phyloP scores from a whole-genome alignment of 306 rosid species.

The Pueraria montana region DNA sequence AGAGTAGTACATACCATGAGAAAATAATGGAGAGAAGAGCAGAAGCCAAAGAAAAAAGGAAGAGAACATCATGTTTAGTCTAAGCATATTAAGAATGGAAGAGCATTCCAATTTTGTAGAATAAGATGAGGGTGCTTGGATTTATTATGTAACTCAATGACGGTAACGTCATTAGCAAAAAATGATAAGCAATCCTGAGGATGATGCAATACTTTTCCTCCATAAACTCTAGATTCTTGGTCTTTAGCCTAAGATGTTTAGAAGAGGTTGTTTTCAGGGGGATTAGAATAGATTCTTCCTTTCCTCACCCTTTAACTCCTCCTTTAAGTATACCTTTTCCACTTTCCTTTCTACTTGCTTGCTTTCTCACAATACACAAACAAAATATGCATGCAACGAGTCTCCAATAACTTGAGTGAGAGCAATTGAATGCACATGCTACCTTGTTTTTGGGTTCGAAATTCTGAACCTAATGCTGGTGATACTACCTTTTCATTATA shows the following conservation, averaged over 20 bases:
- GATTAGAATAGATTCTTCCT: constrained; percentile 72
- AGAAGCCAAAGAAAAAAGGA: constrained; percentile 52
- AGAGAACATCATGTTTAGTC: constrained; percentile 44
- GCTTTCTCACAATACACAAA: not conserved
- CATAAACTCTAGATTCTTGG: constrained; percentile 53
- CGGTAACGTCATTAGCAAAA: constrained; percentile 32
- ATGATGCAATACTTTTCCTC: constrained; percentile 67
- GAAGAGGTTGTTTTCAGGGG: constrained; percentile 28
- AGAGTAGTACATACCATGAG: constrained; percentile 53
- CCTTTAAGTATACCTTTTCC: constrained; percentile 59
- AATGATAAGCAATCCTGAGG: constrained; percentile 22
- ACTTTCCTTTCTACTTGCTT: not conserved
- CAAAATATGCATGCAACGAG: not conserved
- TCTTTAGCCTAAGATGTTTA: constrained; percentile 53
- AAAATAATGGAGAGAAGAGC: constrained; percentile 50
- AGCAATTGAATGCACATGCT: not conserved
- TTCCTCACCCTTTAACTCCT: constrained; percentile 61
- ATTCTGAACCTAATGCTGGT: no score
- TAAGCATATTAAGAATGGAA: constrained; percentile 40
- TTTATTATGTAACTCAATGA: constrained; percentile 48
- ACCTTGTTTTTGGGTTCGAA: no score
- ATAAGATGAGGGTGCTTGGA: constrained; percentile 7
- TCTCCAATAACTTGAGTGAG: constrained; percentile 51
- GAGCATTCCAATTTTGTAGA: constrained; percentile 60
- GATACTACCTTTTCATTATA: not conserved